Base-by-base conservation (phyloP, 2,329 filamentous ascomycete species). In the Byssochlamys sp. region DNA sequence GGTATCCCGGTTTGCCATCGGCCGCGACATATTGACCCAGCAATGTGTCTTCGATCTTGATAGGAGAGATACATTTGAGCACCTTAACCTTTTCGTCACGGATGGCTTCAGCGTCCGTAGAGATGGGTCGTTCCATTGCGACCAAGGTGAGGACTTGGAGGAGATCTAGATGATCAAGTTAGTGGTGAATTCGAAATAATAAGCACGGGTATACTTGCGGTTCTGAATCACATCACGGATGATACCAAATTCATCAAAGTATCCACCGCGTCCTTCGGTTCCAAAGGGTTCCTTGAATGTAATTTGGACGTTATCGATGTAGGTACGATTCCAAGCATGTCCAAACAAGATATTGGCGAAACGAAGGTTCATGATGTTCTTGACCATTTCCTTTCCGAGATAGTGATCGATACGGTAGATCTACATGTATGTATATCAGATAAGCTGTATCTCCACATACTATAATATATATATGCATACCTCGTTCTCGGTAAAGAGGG, bases 151-250 rank as follows among this genome's bases (percentile, higher is more conserved):
- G 81, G 24, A 99, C 91, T 77, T 99, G 94, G 57, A 99, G 85
- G 69, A 99, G 79, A 78, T 99, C 80, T 83, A 55, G 14, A 35
- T 56, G 53, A 70, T 60, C 52, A 28, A 35, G 25, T 19, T 35
- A 14, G 19, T 10, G 27, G 35, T 28, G n/a, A 11, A 11, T 27
- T 45, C 35, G n/a, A 33, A 33, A 24, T 48, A 48, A 3, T n/a
- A n/a, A n/a, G 39, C 31, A 12, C n/a, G 9, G 29, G 26, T n/a
- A 35, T 39, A 75, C 80, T 66, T 67, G 82, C 80, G 94, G 82
- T 99, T 99, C 79, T 99, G 94, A 94, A 97, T 97, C 65, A 99
- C 94, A 80, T 99, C 94, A 72, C 94, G 91, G 69, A 99, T 91
- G 75, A 99, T 99, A 71, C 94, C 94, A 69, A 99, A 99, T 78